Evolutionary conservation across 106 monocot species (phyloP).

Genomic region (Dactylorhiza incarnata): DNA sequence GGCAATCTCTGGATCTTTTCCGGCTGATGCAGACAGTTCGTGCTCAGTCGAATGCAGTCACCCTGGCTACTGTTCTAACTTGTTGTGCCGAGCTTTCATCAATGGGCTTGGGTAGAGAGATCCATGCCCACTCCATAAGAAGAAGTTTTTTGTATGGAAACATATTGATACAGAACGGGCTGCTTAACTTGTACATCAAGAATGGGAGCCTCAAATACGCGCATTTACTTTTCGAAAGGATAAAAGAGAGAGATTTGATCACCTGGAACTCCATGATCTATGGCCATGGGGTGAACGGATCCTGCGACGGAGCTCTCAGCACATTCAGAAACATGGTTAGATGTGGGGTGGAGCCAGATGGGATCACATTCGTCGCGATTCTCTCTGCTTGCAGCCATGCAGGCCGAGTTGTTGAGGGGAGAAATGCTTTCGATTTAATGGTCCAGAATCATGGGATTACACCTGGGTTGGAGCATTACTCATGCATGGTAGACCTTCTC

Average conservation of each 20-base stretch:
- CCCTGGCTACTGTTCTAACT: slow-evolving; percentile 29
- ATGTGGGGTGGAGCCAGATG: slow-evolving; percentile 35
- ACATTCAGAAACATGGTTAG: slow-evolving; percentile 32
- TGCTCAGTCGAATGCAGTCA: slow-evolving; percentile 28
- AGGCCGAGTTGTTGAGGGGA: slow-evolving; percentile 37
- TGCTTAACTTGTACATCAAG: slow-evolving; percentile 48
- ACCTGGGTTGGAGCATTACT: slow-evolving; percentile 59
- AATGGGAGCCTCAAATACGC: slow-evolving; percentile 24
- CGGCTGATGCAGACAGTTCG: slow-evolving; percentile 26
- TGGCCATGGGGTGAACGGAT: slow-evolving; percentile 34
- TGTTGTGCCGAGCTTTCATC: slow-evolving; percentile 32
- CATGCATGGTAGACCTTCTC: slow-evolving; percentile 76
- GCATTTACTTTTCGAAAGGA: slow-evolving; percentile 21
- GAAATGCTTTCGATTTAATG: slow-evolving; percentile 40
- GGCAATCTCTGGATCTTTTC: slow-evolving; percentile 32
- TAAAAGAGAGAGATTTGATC: slow-evolving; percentile 32
- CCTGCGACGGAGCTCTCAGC: slow-evolving; percentile 27
- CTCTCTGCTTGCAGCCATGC: slow-evolving; percentile 61
- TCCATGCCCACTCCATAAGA: slow-evolving; percentile 31
- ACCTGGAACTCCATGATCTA: slow-evolving; percentile 47
- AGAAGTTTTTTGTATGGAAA: slow-evolving; percentile 17
- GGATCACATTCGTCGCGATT: slow-evolving; percentile 42
- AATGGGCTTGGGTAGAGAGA: slow-evolving; percentile 29
- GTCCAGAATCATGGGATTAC: slow-evolving; percentile 16
- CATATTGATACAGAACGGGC: slow-evolving; percentile 30